Evolutionary conservation across 1,284 basidiomycete genomes (phyloP).

Genomic region (Cryptococcus depauperatus): DNA sequence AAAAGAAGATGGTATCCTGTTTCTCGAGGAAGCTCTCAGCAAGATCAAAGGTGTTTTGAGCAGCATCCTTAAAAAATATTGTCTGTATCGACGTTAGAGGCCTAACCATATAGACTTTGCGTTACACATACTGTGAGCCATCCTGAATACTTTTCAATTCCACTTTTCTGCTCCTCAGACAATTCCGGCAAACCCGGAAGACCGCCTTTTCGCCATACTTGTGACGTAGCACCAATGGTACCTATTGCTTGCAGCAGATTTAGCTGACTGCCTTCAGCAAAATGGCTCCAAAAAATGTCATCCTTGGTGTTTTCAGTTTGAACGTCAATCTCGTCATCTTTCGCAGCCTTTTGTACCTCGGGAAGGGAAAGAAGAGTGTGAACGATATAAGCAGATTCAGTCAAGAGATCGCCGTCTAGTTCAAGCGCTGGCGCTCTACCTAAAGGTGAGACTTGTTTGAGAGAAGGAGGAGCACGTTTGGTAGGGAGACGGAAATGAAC

Average conservation of each 20-base stretch:
- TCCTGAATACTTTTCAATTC: slow-evolving; percentile 15
- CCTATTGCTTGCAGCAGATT: slow-evolving; percentile 26
- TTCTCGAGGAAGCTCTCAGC: slow-evolving; percentile 24
- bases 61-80: too few species aligned
- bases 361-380: slow-evolving; percentile 19
- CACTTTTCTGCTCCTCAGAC: slow-evolving; percentile 16
- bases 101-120: too few species aligned
- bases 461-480: slow-evolving; percentile 18
- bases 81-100: too few species aligned
- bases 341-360: slow-evolving; percentile 3
- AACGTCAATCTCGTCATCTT: slow-evolving; percentile 9
- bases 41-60: too few species aligned
- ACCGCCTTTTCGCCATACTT: slow-evolving; percentile 5
- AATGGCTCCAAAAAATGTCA: slow-evolving; percentile 33
- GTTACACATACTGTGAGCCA: slow-evolving; percentile 25
- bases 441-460: slow-evolving; percentile 22
- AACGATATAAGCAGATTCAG: slow-evolving; percentile 35
- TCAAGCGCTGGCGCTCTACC: slow-evolving; percentile 31
- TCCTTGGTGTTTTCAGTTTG: slow-evolving; percentile 18
- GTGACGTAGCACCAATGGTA: slow-evolving; percentile 11
- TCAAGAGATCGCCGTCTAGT: slow-evolving; percentile 24
- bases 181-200: slow-evolving; percentile 11
- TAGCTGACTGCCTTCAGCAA: slow-evolving; percentile 34
- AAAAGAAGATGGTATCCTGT: slow-evolving; percentile 21
- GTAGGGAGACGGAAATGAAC: slow-evolving; percentile 26